phyloP scores from a whole-genome alignment of 2,329 filamentous ascomycete species.

The Claviceps spartinae region DNA sequence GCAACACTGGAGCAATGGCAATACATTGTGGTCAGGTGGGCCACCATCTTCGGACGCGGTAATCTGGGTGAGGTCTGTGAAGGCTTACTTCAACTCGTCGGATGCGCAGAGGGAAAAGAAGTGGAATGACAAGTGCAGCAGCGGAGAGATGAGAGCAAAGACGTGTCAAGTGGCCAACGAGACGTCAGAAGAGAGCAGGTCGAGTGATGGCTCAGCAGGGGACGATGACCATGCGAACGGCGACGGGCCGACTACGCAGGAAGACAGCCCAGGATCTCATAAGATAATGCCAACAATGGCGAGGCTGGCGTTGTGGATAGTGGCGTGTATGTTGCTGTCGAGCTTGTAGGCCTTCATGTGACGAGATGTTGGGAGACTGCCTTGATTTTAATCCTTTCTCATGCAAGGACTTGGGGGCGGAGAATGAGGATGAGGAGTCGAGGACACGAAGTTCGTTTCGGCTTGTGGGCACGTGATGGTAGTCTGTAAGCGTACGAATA shows the following conservation, averaged over 20 bases:
- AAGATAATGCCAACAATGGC: not conserved
- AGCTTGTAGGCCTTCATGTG: not conserved
- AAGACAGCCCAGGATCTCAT: not conserved
- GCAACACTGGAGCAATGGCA: conserved; percentile 69
- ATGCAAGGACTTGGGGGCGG: not conserved
- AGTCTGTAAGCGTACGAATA: no score
- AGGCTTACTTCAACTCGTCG: conserved; percentile 69
- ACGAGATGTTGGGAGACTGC: not conserved
- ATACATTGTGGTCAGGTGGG: conserved; percentile 55
- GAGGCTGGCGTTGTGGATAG: not conserved
- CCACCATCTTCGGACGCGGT: conserved; percentile 50
- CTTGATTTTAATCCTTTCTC: not conserved
- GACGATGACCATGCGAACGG: conserved; percentile 1
- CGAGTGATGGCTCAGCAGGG: conserved; percentile 11
- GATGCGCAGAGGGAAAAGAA: conserved; percentile 9
- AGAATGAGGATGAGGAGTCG: not conserved
- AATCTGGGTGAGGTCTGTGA: conserved; percentile 55
- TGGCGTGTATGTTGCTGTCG: not conserved
- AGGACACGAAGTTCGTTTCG: not conserved
- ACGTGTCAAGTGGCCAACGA: conserved; percentile 14
- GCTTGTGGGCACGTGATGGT: not conserved
- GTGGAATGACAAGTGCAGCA: conserved; percentile 4
- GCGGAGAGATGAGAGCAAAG: conserved; percentile 2
- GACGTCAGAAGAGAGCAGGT: conserved; percentile 11
- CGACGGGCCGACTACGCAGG: not conserved